These are phyloP conservation scores for Yamadazyma sp. DNA, from an alignment of 1,139 yeast genomes.

Conservation along the genomic window DNA sequence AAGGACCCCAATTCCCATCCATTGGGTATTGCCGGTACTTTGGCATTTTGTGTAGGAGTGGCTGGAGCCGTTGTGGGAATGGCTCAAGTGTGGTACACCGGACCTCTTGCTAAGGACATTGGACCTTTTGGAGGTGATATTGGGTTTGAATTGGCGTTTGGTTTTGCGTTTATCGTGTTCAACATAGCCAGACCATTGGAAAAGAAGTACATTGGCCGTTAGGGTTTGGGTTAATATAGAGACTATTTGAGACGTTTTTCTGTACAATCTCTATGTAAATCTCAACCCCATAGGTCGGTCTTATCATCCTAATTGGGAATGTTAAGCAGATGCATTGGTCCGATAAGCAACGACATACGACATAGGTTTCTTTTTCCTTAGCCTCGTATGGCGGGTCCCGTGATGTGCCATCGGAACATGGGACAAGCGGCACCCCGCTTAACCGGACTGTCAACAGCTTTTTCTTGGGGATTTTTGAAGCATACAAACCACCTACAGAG, in stretches of 20 bases:
- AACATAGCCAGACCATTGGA: conserved; percentile 68
- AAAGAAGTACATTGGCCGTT: conserved; percentile 59
- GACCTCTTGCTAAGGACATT: conserved; percentile 61
- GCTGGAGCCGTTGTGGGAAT: conserved; percentile 87
- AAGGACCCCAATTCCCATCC: conserved; percentile 60
- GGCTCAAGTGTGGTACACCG: conserved; percentile 81
- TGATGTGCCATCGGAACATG: too few species aligned
- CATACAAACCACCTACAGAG: neutral
- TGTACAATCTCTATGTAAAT: too few species aligned
- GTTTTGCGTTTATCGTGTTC: conserved; percentile 67
- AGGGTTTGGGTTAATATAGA: conserved; percentile 15
- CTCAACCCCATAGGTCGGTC: neutral
- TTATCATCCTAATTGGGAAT: neutral
- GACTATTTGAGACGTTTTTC: too few species aligned
- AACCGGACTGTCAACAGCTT: neutral
- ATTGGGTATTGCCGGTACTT: conserved; percentile 71
- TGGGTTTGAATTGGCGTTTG: conserved; percentile 78
- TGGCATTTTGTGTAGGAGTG: conserved; percentile 79
- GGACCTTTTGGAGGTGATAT: conserved; percentile 80
- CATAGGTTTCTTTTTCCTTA: neutral
- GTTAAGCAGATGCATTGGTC: neutral
- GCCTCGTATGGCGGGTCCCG: too few species aligned
- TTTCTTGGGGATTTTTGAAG: neutral
- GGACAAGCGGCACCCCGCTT: neutral
- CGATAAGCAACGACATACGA: neutral